phyloP scores from a whole-genome alignment of 495 filamentous ascomycete species.

The Diplogelasinospora grovesii region DNA sequence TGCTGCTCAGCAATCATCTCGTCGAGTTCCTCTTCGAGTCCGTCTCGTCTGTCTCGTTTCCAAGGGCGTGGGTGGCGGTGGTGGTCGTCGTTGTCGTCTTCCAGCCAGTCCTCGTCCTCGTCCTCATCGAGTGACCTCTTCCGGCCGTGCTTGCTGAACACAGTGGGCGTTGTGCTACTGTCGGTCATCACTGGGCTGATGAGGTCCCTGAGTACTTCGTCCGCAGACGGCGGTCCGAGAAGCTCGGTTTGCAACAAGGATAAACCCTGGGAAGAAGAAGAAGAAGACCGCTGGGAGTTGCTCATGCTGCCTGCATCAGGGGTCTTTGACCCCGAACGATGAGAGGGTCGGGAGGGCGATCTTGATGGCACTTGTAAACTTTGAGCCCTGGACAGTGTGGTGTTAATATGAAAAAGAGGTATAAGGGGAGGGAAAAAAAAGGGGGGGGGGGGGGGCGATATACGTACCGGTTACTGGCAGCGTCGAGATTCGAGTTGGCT shows the following conservation, averaged over 20 bases:
- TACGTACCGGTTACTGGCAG: conserved; percentile 19
- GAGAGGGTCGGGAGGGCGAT: conserved; percentile 5
- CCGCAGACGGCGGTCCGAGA: conserved; percentile 6
- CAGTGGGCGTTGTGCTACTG: not conserved
- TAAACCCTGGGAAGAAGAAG: conserved; percentile 6
- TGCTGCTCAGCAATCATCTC: conserved; percentile 3
- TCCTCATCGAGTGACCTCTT: conserved; percentile 24
- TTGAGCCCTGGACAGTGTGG: conserved; percentile 1
- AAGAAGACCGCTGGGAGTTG: conserved; percentile 14
- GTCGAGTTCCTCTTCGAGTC: conserved; percentile 21
- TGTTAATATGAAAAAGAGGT: not conserved
- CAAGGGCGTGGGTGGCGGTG: conserved; percentile 17
- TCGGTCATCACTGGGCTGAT: conserved; percentile 15
- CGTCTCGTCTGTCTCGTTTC: conserved; percentile 29
- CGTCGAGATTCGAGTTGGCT: conserved; percentile 19
- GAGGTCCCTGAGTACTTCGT: conserved; percentile 21
- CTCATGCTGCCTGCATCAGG: conserved; percentile 11
- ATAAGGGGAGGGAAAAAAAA: not conserved
- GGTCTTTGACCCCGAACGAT: conserved; percentile 8
- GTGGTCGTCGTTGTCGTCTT: conserved; percentile 6
- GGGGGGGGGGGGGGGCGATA: not conserved
- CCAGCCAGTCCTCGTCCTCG: conserved; percentile 8
- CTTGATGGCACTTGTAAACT: conserved; percentile 4
- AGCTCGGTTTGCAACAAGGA: conserved; percentile 12
- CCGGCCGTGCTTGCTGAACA: conserved; percentile 5